phyloP scores from a whole-genome alignment of 2,329 filamentous ascomycete species.

The Diaporthe sp. region DNA sequence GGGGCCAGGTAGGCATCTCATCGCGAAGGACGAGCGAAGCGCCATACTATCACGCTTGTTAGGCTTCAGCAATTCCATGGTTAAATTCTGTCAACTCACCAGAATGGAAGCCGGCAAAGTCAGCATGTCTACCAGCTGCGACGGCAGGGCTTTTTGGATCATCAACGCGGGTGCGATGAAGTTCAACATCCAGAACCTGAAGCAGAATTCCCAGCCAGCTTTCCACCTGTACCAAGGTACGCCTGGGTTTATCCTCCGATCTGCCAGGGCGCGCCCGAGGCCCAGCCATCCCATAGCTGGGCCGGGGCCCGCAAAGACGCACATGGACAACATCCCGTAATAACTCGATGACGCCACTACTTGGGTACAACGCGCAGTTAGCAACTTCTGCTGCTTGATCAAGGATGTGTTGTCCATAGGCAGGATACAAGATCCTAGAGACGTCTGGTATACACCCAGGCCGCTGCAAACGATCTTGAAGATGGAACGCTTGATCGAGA shows the following conservation, averaged over 20 bases:
- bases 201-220: conserved; percentile 37
- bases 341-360: conserved; percentile 61
- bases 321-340: conserved; percentile 65
- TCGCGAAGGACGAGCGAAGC: conserved; percentile 59
- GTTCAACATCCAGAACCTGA: conserved; percentile 52
- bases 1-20: conserved; percentile 65
- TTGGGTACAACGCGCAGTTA: not conserved
- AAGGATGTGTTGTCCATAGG: not conserved
- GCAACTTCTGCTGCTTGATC: conserved; percentile 1
- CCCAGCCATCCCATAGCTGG: conserved; percentile 57
- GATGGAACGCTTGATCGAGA: not conserved
- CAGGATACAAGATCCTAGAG: not conserved
- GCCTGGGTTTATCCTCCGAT: conserved; percentile 30
- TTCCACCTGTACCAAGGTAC: conserved; percentile 35
- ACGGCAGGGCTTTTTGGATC: conserved; percentile 58
- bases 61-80: conserved; percentile 8
- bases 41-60: conserved; percentile 56
- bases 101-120: conserved; percentile 57
- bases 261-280: conserved; percentile 33
- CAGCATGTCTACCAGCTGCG: conserved; percentile 54
- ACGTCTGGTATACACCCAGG: not conserved
- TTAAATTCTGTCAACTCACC: conserved; percentile 48
- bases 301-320: conserved; percentile 64
- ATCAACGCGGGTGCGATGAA: conserved; percentile 61
- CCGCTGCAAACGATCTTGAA: not conserved